Evolutionary conservation across 2,329 filamentous ascomycete genomes (phyloP).

Genomic region (Calonectria henricotiae): DNA sequence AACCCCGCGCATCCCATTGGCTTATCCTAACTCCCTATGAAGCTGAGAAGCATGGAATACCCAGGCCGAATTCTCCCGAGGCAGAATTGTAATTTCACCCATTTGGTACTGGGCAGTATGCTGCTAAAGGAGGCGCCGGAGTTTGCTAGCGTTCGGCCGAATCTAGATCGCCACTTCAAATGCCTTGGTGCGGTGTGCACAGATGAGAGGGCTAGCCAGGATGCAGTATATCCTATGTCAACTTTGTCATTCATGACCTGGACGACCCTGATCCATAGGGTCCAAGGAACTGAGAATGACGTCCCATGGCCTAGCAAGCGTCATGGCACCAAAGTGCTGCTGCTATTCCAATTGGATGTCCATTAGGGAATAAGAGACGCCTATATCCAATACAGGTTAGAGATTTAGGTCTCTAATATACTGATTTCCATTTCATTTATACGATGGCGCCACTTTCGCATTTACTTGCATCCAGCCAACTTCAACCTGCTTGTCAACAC

Average conservation of each 20-base stretch:
- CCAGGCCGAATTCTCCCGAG: slow-evolving; percentile 7
- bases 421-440: background rate
- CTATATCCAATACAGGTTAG: background rate
- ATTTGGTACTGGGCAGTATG: background rate
- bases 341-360: background rate
- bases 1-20: background rate
- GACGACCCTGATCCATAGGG: background rate
- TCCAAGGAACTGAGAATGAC: background rate
- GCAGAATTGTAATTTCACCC: slow-evolving; percentile 9
- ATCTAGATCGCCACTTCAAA: background rate
- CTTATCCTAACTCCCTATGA: background rate
- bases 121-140: slow-evolving; percentile 2
- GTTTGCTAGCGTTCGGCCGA: slow-evolving; percentile 10
- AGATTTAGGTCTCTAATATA: background rate
- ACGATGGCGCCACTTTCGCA: background rate
- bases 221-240: background rate
- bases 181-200: background rate
- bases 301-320: no score
- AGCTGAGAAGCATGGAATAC: background rate
- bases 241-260: background rate
- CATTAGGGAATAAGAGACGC: background rate
- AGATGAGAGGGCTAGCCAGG: slow-evolving; percentile 6
- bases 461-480: background rate
- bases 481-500: background rate
- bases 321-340: background rate